Evolutionary conservation across 345 rosid genomes (phyloP), one percentile per base, ranked within the genome.

Genomic region (Erucastrum elatum): DNA sequence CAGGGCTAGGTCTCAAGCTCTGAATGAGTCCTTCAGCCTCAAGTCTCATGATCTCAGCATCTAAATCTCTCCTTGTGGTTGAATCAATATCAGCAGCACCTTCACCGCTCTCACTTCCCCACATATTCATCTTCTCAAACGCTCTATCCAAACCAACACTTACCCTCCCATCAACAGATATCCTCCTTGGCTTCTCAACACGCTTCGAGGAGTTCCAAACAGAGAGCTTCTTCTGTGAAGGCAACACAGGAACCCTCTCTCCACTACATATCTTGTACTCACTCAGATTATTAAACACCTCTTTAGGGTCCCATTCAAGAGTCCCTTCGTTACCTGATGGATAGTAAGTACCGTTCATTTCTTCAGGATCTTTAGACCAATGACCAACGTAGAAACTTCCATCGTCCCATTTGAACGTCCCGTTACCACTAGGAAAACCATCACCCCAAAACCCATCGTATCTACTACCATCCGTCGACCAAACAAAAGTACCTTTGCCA

Each of bases 381-480:
- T 87, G 85, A 35, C 97, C 97, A 12, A 85, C 89, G 44, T 92
- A 92, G 68, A 86, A 90, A 75, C 97, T 87, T 62, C 91, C 97
- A 70, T 89, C 93, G 1, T 86, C 84, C 96, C 94, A 87, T 76
- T 84, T 87, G 63, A 81, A 87, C 0, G 92, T 92, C 13, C 97
- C 97, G 15, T 84, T 82, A 2, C 97, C 97, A 73, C 75, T 88
- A 2, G 98, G 98, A 4, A 89, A 16, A 5, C 92, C 87, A 11
- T 90, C 90, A 51, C 92, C 96, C 97, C 98, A 92, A 75, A 64
- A 65, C 1, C 98, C 97, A 7, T 94, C 97, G 31, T 79, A 91
- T 72, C 84, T 82, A 16, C 82, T 84, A 64, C 92, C 96, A 66
- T 87, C 82, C 5, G 4, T 39, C 1, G 77, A 71, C 97, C 98